Base-by-base conservation (phyloP, 495 filamentous ascomycete species). In the Cladorrhinum samala region DNA sequence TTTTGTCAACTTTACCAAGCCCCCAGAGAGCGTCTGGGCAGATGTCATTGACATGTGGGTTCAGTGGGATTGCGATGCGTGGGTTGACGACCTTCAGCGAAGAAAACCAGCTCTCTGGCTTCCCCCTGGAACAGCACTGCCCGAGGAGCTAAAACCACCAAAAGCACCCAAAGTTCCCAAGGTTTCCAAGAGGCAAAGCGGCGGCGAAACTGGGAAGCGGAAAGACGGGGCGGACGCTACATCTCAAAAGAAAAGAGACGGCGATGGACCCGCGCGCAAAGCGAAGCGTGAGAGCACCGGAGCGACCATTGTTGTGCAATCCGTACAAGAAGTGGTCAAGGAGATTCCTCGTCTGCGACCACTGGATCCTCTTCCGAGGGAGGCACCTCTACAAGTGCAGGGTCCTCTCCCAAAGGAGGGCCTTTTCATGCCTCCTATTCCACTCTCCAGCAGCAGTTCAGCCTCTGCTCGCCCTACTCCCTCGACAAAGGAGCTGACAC, bases 51-150 rank as follows among this genome's bases (percentile, higher is more conserved):
- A 87, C 61, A 83, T 80, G 41, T 85, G 82, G 76, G 74, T 87
- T 2, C 74, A 82, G 24, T 86, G 83, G 82, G 84, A 87, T 51
- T 87, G 84, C 46, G 84, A 87, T 52, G 75, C 70, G n/a, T 87
- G 83, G 83, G 83, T 87, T 13, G 65, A 69, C 20, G 78, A 83
- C 50, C 62, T 86, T 52, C 79, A 77, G 55, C 53, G 68, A 39
- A 70, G 77, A 49, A 77, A 81, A 52, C 71, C 69, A 4, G 76
- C 76, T 37, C 70, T 85, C 9, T 85, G 81, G 81, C 56, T 77
- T 17, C 73, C 74, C 1, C 72, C 70, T 9, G 72, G 70, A 2
- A 53, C 63, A 1, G 65, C 62, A 2, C 47, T 67, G 11, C 50
- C 62, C 1, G 68, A 71, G 14, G 58, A 60, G 11, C 67, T 70